Evolutionary conservation across 83 land plant species (phyloP).

Genomic region (Picea abies): DNA sequence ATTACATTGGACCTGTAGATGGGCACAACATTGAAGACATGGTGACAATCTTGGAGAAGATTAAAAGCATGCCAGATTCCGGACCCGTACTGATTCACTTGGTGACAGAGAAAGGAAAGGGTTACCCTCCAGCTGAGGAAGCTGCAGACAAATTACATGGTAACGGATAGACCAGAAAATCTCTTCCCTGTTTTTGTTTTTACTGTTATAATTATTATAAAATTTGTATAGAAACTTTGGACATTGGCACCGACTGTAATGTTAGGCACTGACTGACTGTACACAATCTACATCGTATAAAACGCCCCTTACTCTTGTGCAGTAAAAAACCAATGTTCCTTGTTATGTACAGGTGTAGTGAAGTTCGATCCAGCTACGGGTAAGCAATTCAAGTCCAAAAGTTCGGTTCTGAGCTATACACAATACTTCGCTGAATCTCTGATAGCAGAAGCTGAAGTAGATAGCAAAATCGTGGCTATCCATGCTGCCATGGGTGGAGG

Average conservation of each 20-base stretch:
- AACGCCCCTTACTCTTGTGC: neutral
- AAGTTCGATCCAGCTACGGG: slow-evolving; percentile 41
- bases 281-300: neutral
- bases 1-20: slow-evolving; percentile 59
- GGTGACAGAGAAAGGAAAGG: slow-evolving; percentile 45
- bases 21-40: slow-evolving; percentile 36
- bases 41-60: neutral
- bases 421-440: slow-evolving; percentile 39
- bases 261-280: neutral
- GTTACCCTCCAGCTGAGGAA: slow-evolving; percentile 34
- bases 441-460: slow-evolving; percentile 33
- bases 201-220: too few relatives aligned
- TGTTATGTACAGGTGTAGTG: slow-evolving; percentile 24
- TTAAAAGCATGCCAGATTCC: neutral
- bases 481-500: slow-evolving; percentile 58
- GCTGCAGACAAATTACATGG: slow-evolving; percentile 43
- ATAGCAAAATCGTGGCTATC: slow-evolving; percentile 33
- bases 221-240: too few relatives aligned
- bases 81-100: slow-evolving; percentile 48
- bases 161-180: neutral
- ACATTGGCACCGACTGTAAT: too few relatives aligned
- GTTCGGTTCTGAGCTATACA: slow-evolving; percentile 22
- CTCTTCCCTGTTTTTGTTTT: neutral
- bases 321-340: neutral
- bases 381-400: slow-evolving; percentile 28